Evolutionary conservation across 139 green algal species (phyloP).

Genomic region (Micromonas commoda): DNA sequence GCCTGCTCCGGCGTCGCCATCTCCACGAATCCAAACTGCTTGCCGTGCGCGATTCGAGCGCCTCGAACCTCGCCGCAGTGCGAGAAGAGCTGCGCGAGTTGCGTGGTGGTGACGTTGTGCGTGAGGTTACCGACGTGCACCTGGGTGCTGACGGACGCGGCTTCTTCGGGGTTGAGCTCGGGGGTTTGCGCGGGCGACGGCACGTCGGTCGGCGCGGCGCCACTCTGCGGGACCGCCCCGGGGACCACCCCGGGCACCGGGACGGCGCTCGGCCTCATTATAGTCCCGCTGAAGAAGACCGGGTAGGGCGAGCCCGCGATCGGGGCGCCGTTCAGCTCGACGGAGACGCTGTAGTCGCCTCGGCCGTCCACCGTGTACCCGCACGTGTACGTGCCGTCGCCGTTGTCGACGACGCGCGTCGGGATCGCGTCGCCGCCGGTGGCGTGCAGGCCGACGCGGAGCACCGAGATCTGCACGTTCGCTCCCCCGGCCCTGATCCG

Average conservation of each 20-base stretch:
- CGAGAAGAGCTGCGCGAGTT: not conserved
- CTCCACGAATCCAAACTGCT: conserved; percentile 19
- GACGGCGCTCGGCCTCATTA: too few relatives aligned
- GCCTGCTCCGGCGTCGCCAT: conserved; percentile 1
- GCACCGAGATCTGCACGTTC: not conserved
- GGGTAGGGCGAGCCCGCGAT: conserved; percentile 22
- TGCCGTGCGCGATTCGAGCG: conserved; percentile 11
- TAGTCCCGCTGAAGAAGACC: conserved; percentile 11
- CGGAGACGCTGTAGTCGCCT: conserved; percentile 22
- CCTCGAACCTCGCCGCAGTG: conserved; percentile 3
- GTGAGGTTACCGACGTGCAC: conserved; percentile 18
- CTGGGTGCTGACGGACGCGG: not conserved
- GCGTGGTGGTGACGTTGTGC: not conserved
- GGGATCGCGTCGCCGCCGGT: not conserved
- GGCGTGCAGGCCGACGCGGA: not conserved
- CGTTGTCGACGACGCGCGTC: not conserved
- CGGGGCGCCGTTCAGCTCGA: conserved; percentile 3
- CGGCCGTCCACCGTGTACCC: conserved; percentile 10
- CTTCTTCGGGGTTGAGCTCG: not conserved
- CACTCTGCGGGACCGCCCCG: too few relatives aligned
- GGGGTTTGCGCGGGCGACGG: too few relatives aligned
- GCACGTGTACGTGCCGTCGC: conserved; percentile 17
- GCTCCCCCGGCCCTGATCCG: not conserved
- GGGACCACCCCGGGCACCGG: not conserved
- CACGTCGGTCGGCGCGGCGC: too few relatives aligned